Percentiles rank a stretch among this genome's conserved stretches.
Evolutionary conservation across 2,329 filamentous ascomycete species (phyloP).

Genomic region (Aspergillus spinulosporus): DNA sequence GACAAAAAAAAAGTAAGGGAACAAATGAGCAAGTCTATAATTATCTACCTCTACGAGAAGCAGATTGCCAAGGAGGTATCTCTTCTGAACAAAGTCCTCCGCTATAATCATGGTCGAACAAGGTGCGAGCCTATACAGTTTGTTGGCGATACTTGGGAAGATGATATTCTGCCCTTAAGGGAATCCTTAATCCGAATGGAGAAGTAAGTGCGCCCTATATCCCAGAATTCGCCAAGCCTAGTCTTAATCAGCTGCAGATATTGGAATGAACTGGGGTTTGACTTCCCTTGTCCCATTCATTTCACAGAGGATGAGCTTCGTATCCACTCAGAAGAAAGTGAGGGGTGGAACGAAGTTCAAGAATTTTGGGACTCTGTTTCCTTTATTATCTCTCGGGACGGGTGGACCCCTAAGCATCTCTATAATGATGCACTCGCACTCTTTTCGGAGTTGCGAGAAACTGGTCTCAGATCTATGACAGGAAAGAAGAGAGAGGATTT

Average conservation of each 20-base stretch:
- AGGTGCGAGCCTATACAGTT: conserved; percentile 22
- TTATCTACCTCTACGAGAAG: conserved; percentile 27
- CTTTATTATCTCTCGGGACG: conserved; percentile 38
- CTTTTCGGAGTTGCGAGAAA: conserved; percentile 37
- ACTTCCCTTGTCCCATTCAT: conserved; percentile 24
- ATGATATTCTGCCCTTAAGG: conserved; percentile 26
- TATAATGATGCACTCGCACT: conserved; percentile 39
- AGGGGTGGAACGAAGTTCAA: conserved; percentile 28
- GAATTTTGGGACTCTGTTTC: conserved; percentile 41
- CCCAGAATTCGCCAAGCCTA: neutral
- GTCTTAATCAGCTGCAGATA: conserved; percentile 14
- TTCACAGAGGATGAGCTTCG: conserved; percentile 26
- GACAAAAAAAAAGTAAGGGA: conserved; percentile 19
- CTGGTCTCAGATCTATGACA: conserved; percentile 31
- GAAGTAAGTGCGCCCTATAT: conserved; percentile 22
- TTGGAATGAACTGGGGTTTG: conserved; percentile 23
- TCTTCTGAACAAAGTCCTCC: conserved; percentile 20
- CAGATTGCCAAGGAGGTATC: conserved; percentile 19
- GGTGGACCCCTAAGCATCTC: conserved; percentile 39
- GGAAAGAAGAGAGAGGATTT: conserved; percentile 35
- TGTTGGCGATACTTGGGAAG: conserved; percentile 28
- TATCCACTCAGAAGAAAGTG: conserved; percentile 20
- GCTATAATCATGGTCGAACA: conserved; percentile 21
- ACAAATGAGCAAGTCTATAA: conserved; percentile 24
- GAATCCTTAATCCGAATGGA: conserved; percentile 28